A percentile compares a stretch with the other conserved stretches of the same genome.
These are phyloP conservation scores for Ogataea neopini DNA, from an alignment of 805 yeast genomes.

Conservation along the genomic window DNA sequence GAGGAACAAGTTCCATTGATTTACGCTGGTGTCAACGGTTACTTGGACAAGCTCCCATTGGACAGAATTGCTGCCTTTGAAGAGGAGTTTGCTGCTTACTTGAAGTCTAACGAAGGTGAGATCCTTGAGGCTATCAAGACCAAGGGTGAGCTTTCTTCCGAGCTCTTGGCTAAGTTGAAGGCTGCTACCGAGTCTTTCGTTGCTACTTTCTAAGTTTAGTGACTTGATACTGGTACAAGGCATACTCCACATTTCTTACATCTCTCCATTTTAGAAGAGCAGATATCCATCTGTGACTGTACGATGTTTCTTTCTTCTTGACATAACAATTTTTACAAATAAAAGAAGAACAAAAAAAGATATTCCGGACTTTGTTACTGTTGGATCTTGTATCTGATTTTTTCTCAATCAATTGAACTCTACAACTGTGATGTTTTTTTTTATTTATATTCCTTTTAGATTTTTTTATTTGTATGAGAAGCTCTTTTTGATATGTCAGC, in stretches of 20 bases:
- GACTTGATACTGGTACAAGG: slow-evolving; percentile 4
- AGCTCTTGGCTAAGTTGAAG: slow-evolving; percentile 83
- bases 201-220: slow-evolving; percentile 69
- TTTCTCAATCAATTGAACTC: slow-evolving; percentile 8
- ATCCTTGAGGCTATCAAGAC: slow-evolving; percentile 81
- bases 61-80: slow-evolving; percentile 90
- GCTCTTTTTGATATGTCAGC: slow-evolving; percentile 19
- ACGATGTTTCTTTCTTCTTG: slow-evolving; percentile 25
- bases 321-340: slow-evolving; percentile 20
- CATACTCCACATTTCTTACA: slow-evolving; percentile 8
- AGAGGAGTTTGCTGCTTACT: slow-evolving; percentile 86
- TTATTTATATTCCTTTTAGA: slow-evolving; percentile 22
- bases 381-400: slow-evolving; percentile 11
- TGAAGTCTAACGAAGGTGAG: slow-evolving; percentile 86
- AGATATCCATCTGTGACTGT: slow-evolving; percentile 19
- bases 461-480: slow-evolving; percentile 20
- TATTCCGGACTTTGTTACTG: slow-evolving; percentile 19
- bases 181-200: slow-evolving; percentile 89
- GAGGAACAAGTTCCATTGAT: slow-evolving; percentile 99
- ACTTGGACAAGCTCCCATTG: slow-evolving; percentile 83
- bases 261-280: slow-evolving; percentile 19
- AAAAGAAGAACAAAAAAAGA: slow-evolving; percentile 22
- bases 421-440: slow-evolving; percentile 20
- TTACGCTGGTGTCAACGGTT: slow-evolving; percentile 99
- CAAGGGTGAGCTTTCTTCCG: slow-evolving; percentile 89